Conservation (phyloP, 1,284 basidiomycete genomes). For the Trichosporon coremiiforme region DNA sequence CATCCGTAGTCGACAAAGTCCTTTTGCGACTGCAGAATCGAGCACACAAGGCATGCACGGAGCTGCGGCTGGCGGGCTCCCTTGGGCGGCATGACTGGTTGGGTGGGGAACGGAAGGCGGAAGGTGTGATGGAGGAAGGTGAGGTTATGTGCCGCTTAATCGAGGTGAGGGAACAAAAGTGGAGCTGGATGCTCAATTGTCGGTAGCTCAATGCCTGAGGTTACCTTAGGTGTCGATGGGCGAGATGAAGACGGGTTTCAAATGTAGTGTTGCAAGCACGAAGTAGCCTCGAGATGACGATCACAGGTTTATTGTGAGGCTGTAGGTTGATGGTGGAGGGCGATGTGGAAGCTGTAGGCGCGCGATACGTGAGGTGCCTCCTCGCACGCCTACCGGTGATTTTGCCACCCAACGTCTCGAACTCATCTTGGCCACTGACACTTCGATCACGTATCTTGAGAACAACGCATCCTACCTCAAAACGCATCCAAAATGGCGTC, state of each 20-base stretch:
- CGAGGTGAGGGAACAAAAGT: background rate
- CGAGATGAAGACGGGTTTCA: background rate
- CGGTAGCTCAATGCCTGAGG: background rate
- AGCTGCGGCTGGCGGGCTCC: slow-evolving; percentile 58
- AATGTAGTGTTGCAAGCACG: background rate
- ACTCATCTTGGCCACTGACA: slow-evolving; percentile 3
- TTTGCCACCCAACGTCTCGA: slow-evolving; percentile 37
- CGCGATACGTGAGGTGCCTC: background rate
- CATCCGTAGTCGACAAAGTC: slow-evolving; percentile 88
- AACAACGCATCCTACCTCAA: slow-evolving; percentile 5
- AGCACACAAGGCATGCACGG: slow-evolving; percentile 89
- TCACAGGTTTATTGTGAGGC: background rate
- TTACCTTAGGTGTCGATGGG: background rate
- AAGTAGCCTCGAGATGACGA: background rate
- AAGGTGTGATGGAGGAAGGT: background rate
- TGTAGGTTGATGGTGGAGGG: background rate
- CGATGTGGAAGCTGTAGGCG: background rate
- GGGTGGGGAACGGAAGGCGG: background rate
- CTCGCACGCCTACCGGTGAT: background rate
- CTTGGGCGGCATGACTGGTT: slow-evolving; percentile 40
- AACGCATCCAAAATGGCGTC: slow-evolving; percentile 55
- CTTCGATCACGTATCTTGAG: background rate
- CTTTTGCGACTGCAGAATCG: slow-evolving; percentile 76
- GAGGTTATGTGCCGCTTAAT: background rate
- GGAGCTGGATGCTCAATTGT: background rate